Evolutionary conservation across 345 rosid genomes (phyloP).

Genomic region (Kernera saxatilis): DNA sequence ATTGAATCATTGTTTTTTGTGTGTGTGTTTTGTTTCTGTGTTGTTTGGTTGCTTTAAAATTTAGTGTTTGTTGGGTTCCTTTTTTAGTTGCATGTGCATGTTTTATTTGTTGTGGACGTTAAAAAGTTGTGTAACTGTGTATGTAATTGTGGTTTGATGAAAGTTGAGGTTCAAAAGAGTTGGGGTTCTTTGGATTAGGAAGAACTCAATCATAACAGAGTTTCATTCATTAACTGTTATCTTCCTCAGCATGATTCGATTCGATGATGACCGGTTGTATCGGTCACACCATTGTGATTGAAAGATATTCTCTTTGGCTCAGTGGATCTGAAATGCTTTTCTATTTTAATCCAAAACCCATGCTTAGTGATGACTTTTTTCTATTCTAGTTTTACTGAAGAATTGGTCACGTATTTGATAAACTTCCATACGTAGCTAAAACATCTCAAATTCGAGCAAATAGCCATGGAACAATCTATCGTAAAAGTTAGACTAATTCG

Average conservation of each 20-base stretch:
- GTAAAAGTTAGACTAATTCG: not conserved
- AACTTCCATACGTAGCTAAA: not conserved
- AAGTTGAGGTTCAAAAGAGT: not conserved
- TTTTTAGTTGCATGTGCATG: constrained; percentile 23
- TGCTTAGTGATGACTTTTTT: not conserved
- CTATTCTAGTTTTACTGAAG: not conserved
- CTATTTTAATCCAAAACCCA: not conserved
- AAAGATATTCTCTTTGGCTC: not conserved
- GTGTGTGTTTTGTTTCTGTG: not conserved
- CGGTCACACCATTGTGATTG: not conserved
- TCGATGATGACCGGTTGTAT: not conserved
- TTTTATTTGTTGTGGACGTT: not conserved
- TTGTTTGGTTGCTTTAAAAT: not conserved
- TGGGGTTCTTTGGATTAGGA: not conserved
- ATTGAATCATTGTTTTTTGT: not conserved
- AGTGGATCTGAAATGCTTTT: not conserved
- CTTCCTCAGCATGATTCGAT: not conserved
- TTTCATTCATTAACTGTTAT: not conserved
- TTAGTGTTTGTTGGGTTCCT: not conserved
- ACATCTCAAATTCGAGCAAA: not conserved
- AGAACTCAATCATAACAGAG: not conserved
- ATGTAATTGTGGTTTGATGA: not conserved
- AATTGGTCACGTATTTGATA: not conserved
- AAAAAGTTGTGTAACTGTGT: not conserved
- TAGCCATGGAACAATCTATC: not conserved